These are phyloP conservation scores for Leccinum solheimii DNA, from an alignment of 1,284 basidiomycete species.

Conservation along the genomic window DNA sequence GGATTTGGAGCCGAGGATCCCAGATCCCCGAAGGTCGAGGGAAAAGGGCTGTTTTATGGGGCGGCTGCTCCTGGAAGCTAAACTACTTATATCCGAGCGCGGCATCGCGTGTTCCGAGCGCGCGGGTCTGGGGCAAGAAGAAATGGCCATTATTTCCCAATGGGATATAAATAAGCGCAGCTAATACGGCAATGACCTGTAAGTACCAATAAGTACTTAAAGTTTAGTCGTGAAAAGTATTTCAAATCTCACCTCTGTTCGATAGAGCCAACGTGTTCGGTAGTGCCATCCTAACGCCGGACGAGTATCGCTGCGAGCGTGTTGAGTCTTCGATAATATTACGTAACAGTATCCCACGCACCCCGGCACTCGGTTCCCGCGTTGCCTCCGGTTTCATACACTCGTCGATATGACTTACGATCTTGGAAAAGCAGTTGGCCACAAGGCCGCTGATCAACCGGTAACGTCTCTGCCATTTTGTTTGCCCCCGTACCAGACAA, in stretches of 20 bases:
- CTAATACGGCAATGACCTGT: background rate
- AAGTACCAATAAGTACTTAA: background rate
- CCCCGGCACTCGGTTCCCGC: background rate
- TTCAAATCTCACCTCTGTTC: background rate
- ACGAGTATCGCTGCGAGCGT: too few relatives aligned
- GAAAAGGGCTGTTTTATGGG: background rate
- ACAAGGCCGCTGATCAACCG: conserved; percentile 21
- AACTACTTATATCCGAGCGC: background rate
- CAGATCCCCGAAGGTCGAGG: conserved; percentile 3
- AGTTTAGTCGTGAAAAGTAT: background rate
- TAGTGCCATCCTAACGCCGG: background rate
- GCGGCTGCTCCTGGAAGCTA: background rate
- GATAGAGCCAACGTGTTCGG: background rate
- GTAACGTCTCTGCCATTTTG: conserved; percentile 7
- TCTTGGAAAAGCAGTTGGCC: conserved; percentile 30
- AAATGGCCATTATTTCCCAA: background rate
- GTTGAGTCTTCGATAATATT: background rate
- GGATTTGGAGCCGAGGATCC: background rate
- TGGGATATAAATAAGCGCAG: background rate
- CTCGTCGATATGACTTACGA: conserved; percentile 27
- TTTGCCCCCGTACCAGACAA: background rate
- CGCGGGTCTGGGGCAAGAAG: background rate
- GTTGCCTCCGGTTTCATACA: background rate
- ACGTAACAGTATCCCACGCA: background rate
- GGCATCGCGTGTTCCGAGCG: background rate